These are phyloP conservation scores for Coniosporium apollinis DNA, from an alignment of 495 filamentous ascomycete genomes.

Conservation along the genomic window DNA sequence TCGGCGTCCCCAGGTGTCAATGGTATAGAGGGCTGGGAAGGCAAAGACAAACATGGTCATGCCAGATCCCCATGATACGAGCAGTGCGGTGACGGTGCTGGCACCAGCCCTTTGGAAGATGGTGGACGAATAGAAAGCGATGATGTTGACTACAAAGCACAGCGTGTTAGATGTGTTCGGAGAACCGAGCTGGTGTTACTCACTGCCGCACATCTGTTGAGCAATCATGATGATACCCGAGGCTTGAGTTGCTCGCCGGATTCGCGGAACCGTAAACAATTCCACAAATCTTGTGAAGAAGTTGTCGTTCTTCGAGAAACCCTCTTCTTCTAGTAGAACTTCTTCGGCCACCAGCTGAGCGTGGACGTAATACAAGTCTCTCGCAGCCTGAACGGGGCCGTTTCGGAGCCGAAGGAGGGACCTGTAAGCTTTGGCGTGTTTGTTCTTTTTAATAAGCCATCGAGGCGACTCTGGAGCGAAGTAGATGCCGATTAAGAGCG, in stretches of 20 bases:
- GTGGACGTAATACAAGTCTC: conserved; percentile 14
- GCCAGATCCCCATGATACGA: conserved; percentile 43
- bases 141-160: conserved; percentile 12
- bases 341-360: conserved; percentile 16
- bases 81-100: conserved; percentile 25
- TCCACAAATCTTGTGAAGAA: conserved; percentile 43
- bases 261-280: conserved; percentile 50
- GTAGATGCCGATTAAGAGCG: conserved; percentile 42
- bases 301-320: conserved; percentile 16
- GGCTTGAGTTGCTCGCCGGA: conserved; percentile 49
- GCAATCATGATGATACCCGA: conserved; percentile 52
- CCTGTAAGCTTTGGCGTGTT: conserved; percentile 12
- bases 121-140: conserved; percentile 33
- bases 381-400: conserved; percentile 8
- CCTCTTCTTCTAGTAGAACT: background rate
- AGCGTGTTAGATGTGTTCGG: conserved; percentile 9
- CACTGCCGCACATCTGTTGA: conserved; percentile 39
- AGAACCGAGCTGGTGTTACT: no score
- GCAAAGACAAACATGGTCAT: conserved; percentile 50
- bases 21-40: conserved; percentile 48
- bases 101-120: conserved; percentile 43
- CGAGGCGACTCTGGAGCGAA: conserved; percentile 22
- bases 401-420: conserved; percentile 6
- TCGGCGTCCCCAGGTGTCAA: conserved; percentile 27
- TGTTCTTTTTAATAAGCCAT: conserved; percentile 12